Conservation (phyloP, 768 basidiomycete species). For the Tylopilus felleus region DNA sequence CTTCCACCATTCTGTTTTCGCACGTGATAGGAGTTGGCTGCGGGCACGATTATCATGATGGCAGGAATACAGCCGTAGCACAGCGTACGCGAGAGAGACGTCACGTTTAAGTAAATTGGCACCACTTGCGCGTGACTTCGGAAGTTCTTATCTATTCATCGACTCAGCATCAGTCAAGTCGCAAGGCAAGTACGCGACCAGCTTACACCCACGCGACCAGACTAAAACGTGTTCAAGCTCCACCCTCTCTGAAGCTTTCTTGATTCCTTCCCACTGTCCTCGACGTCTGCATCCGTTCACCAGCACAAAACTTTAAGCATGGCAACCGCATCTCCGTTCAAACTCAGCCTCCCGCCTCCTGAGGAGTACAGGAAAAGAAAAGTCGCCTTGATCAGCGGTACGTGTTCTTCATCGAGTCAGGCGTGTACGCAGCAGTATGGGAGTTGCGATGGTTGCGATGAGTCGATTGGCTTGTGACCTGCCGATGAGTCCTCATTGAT, state of each 20-base stretch:
- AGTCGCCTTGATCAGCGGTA: constrained; percentile 90
- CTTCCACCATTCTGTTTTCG: background rate
- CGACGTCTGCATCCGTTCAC: background rate
- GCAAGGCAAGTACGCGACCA: background rate
- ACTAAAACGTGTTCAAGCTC: background rate
- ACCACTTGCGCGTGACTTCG: no score
- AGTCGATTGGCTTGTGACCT: constrained; percentile 1
- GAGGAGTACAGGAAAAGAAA: constrained; percentile 88
- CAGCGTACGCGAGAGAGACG: no score
- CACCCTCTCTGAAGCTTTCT: background rate
- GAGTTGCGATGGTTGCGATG: background rate
- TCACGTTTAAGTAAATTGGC: no score
- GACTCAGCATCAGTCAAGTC: background rate
- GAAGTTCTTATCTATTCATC: no score
- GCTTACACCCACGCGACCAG: background rate
- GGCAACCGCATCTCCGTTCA: constrained; percentile 33
- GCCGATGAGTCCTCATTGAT: constrained; percentile 6
- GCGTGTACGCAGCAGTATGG: background rate
- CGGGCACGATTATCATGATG: no score
- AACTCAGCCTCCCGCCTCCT: constrained; percentile 59
- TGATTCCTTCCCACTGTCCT: background rate
- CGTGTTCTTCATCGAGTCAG: constrained; percentile 17
- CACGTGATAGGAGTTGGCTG: no score
- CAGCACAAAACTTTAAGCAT: constrained; percentile 8
- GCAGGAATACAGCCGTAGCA: no score